Conservation (phyloP, 2,329 filamentous ascomycete species). For the Aspergillus arachidicola region DNA sequence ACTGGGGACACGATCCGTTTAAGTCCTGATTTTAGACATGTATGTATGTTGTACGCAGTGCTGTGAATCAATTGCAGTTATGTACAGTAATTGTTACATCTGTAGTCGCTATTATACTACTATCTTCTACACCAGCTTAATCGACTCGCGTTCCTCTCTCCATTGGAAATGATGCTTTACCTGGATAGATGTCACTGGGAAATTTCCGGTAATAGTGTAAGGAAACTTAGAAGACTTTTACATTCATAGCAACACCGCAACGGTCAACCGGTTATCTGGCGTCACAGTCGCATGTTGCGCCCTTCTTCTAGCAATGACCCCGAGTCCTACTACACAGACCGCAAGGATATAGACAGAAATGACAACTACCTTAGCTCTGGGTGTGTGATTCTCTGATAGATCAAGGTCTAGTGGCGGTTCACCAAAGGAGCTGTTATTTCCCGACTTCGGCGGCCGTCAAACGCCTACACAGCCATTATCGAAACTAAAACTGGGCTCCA, state of each 20-base stretch:
- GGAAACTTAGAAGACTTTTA: no score
- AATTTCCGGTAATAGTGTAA: no score
- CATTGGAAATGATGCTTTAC: background rate
- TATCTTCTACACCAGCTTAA: background rate
- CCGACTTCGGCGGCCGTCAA: background rate
- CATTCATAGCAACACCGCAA: no score
- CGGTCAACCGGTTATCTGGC: no score
- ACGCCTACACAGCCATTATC: background rate
- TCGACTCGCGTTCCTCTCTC: background rate
- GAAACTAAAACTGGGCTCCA: no score
- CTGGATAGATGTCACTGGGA: no score
- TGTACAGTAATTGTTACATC: no score
- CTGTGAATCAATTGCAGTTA: no score
- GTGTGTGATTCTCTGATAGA: background rate
- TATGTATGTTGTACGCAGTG: no score
- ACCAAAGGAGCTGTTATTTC: background rate
- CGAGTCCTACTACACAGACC: background rate
- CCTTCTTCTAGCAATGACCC: background rate
- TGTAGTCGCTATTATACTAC: no score
- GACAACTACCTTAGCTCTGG: background rate
- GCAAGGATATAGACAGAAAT: background rate
- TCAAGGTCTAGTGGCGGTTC: background rate
- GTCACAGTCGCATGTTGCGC: no score
- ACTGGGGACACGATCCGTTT: conserved; percentile 61
- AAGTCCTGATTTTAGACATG: conserved; percentile 34